Base-by-base conservation (phyloP, 371 early-diverging fungal genomes). In the Actinomortierella wolfii region DNA sequence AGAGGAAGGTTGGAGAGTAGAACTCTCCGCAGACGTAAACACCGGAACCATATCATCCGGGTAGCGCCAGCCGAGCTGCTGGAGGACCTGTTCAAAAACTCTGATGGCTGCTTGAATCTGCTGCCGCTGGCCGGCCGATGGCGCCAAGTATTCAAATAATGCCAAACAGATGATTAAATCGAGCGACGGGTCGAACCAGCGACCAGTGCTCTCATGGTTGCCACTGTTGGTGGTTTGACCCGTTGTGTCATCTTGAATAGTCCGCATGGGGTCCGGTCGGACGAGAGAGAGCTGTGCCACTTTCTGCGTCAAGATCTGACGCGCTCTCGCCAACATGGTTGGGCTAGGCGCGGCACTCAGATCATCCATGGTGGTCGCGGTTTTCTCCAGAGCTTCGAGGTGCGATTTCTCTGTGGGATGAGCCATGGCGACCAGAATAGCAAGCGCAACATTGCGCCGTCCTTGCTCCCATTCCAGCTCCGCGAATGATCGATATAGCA, bases 401-500 rank as follows among this genome's bases (percentile, higher is more conserved):
- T 28, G 25, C 28, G 24, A 24, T 9, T 62, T 68, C 15, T n/a
- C n/a, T n/a, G n/a, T n/a, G n/a, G n/a, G n/a, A n/a, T n/a, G n/a
- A n/a, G 79, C 77, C 51, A 86, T 77, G 8, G 79, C 63, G 20
- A 58, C 17, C 39, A 87, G 51, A 21, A 87, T 79, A 23, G 73
- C 76, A 8, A 87, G 49, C 6, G 86, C 88, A 34, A 73, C 81
- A n/a, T 76, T 60, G 18, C 64, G 67, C 15, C 77, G 64, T 2
- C 70, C 78, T 23, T 76, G 66, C 26, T 81, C 83, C 55, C 82
- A 66, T 56, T 86, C 87, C 17, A 87, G 59, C 41, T 86, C 82
- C 34, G 89, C 84, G 65, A 83, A 84, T 62, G 78, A 71, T 9
- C 79, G 70, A 63, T 85, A 81, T 25, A 91, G 51, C 4, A 83